A percentile compares a stretch with the other conserved stretches of the same genome.
Evolutionary conservation across 2,329 filamentous ascomycete genomes (phyloP).

Genomic region (Paecilomyces sp.): DNA sequence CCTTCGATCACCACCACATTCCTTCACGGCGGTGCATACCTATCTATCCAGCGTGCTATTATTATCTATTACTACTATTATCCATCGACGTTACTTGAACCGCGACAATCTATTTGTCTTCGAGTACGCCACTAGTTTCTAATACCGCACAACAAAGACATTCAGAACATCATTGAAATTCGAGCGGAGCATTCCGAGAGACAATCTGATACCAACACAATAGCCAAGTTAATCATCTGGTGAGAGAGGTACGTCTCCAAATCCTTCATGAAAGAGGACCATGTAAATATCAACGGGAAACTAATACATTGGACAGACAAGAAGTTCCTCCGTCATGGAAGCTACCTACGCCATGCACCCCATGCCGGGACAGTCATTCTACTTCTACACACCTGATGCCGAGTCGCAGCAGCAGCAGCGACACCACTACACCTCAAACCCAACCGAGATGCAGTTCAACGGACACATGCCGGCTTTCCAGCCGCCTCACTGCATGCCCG

Average conservation of each 20-base stretch:
- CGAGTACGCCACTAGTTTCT: not conserved
- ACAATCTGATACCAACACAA: not conserved
- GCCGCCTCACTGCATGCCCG: slow-evolving; percentile 16
- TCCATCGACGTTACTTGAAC: not conserved
- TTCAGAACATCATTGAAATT: not conserved
- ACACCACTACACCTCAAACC: slow-evolving; percentile 65
- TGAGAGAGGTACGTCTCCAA: not conserved
- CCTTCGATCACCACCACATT: slow-evolving; percentile 6
- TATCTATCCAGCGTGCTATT: slow-evolving; percentile 1
- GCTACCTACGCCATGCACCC: slow-evolving; percentile 49
- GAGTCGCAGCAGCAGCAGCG: slow-evolving; percentile 66
- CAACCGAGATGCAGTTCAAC: slow-evolving; percentile 42
- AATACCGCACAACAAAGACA: not conserved
- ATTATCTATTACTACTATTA: not conserved
- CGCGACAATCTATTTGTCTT: not conserved
- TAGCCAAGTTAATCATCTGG: not conserved
- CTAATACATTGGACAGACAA: slow-evolving; percentile 13
- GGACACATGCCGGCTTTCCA: slow-evolving; percentile 27
- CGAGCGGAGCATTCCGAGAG: not conserved
- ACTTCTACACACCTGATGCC: slow-evolving; percentile 77
- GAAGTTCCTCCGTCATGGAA: slow-evolving; percentile 51
- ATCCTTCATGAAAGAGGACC: not conserved
- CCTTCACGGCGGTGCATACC: slow-evolving; percentile 3
- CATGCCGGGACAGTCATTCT: slow-evolving; percentile 68
- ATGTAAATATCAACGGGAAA: not conserved